These are phyloP conservation scores for Recurvomyces mirabilis DNA, from an alignment of 495 filamentous ascomycete species.

Conservation along the genomic window DNA sequence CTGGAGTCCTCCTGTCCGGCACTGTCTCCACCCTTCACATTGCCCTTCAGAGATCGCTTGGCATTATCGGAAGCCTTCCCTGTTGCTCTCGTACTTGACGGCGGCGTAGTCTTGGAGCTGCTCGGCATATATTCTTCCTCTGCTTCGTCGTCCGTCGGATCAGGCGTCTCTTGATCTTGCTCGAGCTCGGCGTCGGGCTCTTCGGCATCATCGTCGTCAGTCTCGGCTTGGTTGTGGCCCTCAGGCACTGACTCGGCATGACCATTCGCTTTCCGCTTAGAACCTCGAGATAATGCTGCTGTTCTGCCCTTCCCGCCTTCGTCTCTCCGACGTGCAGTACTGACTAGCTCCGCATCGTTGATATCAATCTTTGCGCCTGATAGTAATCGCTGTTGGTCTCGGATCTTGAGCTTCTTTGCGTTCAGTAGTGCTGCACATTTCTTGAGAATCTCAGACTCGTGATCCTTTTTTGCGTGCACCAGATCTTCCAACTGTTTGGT, in stretches of 20 bases:
- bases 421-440: slow-evolving; percentile 67
- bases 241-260: not conserved
- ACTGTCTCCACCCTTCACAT: not conserved
- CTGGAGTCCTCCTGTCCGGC: not conserved
- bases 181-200: not conserved
- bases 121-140: no score
- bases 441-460: slow-evolving; percentile 58
- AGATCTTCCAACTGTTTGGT: slow-evolving; percentile 30
- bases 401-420: slow-evolving; percentile 83
- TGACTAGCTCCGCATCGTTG: slow-evolving; percentile 20
- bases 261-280: slow-evolving; percentile 2
- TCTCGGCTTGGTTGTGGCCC: not conserved
- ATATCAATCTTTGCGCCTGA: slow-evolving; percentile 48
- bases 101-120: no score
- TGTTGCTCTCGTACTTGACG: not conserved
- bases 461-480: slow-evolving; percentile 35
- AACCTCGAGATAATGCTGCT: no score
- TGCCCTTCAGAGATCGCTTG: not conserved
- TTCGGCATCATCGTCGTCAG: slow-evolving; percentile 1
- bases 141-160: not conserved
- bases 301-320: not conserved
- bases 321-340: not conserved
- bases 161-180: not conserved
- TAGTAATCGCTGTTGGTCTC: slow-evolving; percentile 64
- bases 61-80: not conserved